Base-by-base conservation (phyloP, 2,329 filamentous ascomycete genomes). In the Hypomyces rosellus region DNA sequence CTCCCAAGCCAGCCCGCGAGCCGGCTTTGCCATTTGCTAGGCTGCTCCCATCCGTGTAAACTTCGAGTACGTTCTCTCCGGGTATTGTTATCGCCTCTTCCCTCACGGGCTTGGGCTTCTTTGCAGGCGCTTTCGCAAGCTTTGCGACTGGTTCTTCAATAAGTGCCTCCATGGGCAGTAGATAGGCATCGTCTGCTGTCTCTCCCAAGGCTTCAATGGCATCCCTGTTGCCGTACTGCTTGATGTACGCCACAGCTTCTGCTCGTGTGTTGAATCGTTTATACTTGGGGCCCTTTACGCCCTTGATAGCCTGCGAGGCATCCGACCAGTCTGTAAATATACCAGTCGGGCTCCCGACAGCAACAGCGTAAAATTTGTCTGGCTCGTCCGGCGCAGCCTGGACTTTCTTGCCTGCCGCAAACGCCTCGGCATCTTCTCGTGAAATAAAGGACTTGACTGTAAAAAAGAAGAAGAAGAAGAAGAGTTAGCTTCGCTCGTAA, bases 201-300 rank as follows among this genome's bases (percentile, higher is more conserved):
- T 63, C 63, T 18, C 70, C 70, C 38, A 75, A 60, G 3, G 66
- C 66, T 38, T 71, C 63, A 41, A 73, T 67, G 3, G 73, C 70
- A n/a, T 70, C 69, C 16, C 64, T 65, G 53, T 68, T 72, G n/a
- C 72, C 73, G 48, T 70, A 68, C 57, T 69, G 62, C 53, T 69
- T 70, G 47, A 96, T 87, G 64, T 88, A 96, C 16, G 81, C 81
- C 61, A 92, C 82, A 0, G 92, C 92, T 65, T 95, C 89, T 51
- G 74, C 75, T 22, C 77, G 74, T 1, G 80, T 86, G 4, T 71
- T 67, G 57, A 90, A 91, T 54, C 80, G 85, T 66, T 85, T 87
- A 65, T 86, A 82, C 58, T 82, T 82, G 38, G 81, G 80, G 5
- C 82, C 83, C 59, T 85, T 85, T 63, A 84, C 85, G 2, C 86